These are phyloP conservation scores for Candida xiaguanensis DNA, from an alignment of 805 yeast species.

Conservation along the genomic window DNA sequence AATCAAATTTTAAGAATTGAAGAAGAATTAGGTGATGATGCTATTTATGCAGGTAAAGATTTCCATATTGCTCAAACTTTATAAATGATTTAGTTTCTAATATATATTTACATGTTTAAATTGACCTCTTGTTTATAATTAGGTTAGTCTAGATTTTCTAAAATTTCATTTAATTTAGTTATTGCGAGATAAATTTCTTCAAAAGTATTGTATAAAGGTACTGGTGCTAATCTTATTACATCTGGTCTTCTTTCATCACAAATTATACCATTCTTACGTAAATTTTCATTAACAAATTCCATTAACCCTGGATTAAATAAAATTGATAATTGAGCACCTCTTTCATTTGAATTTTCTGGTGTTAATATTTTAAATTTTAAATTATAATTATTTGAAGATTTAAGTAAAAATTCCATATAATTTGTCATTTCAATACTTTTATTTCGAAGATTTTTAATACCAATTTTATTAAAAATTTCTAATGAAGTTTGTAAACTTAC, in stretches of 20 bases:
- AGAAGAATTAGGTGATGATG: constrained; percentile 98
- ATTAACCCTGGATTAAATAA: constrained; percentile 57
- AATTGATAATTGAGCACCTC: constrained; percentile 86
- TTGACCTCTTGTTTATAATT: no score
- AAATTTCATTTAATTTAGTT: constrained; percentile 39
- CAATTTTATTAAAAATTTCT: constrained; percentile 52
- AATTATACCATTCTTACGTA: constrained; percentile 61
- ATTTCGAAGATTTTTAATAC: constrained; percentile 51
- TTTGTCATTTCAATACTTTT: constrained; percentile 58
- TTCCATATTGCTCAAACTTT: constrained; percentile 55
- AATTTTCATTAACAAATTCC: constrained; percentile 51
- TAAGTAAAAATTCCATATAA: constrained; percentile 49
- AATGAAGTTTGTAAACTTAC: constrained; percentile 69
- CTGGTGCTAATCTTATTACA: constrained; percentile 88
- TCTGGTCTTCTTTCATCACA: constrained; percentile 89
- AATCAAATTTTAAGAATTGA: constrained; percentile 98
- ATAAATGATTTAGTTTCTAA: background rate
- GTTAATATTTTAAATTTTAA: constrained; percentile 64
- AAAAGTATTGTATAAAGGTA: constrained; percentile 78
- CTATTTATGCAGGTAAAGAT: constrained; percentile 88
- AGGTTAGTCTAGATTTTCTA: no score
- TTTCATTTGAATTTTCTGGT: constrained; percentile 48
- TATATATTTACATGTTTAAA: constrained; percentile 6
- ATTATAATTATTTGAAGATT: constrained; percentile 44
- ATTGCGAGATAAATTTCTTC: constrained; percentile 54